A percentile compares a stretch with the other conserved stretches of the same genome.
phyloP scores from a whole-genome alignment of 768 basidiomycete species.

The Lyophyllum atratum region DNA sequence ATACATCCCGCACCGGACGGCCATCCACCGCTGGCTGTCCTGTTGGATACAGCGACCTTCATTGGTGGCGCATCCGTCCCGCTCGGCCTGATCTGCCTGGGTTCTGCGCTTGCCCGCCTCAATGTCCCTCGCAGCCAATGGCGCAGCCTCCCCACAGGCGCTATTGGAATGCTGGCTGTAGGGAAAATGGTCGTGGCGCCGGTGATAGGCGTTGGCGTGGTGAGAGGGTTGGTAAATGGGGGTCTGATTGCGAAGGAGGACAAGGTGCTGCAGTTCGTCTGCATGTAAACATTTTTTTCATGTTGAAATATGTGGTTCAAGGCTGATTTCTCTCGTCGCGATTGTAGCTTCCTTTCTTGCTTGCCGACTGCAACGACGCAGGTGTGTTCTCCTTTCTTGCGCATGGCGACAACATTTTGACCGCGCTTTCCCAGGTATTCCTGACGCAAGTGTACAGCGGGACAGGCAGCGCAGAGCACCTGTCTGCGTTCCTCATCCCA shows the following conservation, averaged over 20 bases:
- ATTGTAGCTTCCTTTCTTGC: constrained; percentile 55
- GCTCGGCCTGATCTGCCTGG: constrained; percentile 54
- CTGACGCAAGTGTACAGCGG: constrained; percentile 69
- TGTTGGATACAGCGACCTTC: constrained; percentile 51
- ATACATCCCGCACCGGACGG: constrained; percentile 56
- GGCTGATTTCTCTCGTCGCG: not conserved
- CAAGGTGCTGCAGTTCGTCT: constrained; percentile 64
- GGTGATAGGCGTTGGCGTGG: constrained; percentile 60
- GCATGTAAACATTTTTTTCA: constrained; percentile 51
- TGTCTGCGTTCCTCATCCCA: constrained; percentile 64
- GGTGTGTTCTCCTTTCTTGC: constrained; percentile 27
- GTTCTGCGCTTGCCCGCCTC: constrained; percentile 57
- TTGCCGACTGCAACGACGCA: constrained; percentile 64
- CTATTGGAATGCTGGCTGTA: constrained; percentile 53
- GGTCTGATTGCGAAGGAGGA: constrained; percentile 53
- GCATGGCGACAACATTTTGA: not conserved
- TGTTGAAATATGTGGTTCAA: not conserved
- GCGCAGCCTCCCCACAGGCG: constrained; percentile 45
- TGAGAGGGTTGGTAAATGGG: constrained; percentile 44
- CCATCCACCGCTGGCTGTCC: constrained; percentile 53
- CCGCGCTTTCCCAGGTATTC: constrained; percentile 45
- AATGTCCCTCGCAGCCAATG: constrained; percentile 50
- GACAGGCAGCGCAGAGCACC: constrained; percentile 62
- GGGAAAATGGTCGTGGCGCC: constrained; percentile 60
- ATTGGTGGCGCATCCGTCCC: constrained; percentile 57